Conservation (phyloP, 2,329 filamentous ascomycete genomes). For the Juglanconis oblonga region DNA sequence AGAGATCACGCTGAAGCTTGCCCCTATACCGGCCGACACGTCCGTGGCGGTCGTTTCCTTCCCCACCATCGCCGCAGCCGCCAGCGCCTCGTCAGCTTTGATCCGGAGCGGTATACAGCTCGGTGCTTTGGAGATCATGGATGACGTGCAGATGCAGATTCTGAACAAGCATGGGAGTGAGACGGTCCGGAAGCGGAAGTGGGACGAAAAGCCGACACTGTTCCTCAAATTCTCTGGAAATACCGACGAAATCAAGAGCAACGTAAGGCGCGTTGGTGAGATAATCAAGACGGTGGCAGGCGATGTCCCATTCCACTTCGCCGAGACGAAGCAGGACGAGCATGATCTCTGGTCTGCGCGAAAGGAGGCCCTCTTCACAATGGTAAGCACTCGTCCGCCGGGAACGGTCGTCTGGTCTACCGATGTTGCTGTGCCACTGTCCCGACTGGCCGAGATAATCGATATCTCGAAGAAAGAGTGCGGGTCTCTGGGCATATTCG, state of each 20-base stretch:
- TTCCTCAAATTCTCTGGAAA: conserved; percentile 77
- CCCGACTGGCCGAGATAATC: conserved; percentile 68
- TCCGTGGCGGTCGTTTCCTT: conserved; percentile 65
- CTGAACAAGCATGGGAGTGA: conserved; percentile 62
- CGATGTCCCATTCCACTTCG: conserved; percentile 63
- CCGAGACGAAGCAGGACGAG: conserved; percentile 61
- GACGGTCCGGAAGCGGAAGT: conserved; percentile 51
- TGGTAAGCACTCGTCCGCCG: conserved; percentile 61
- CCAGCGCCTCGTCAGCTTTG: conserved; percentile 60
- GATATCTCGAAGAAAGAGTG: conserved; percentile 62
- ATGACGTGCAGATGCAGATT: conserved; percentile 64
- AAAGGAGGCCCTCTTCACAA: conserved; percentile 72
- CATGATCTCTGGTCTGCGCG: conserved; percentile 71
- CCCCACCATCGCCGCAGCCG: conserved; percentile 57
- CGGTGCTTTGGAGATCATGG: conserved; percentile 63
- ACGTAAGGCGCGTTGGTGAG: conserved; percentile 57
- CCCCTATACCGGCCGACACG: conserved; percentile 60
- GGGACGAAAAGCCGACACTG: conserved; percentile 68
- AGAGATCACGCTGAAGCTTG: conserved; percentile 66
- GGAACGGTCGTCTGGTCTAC: conserved; percentile 72
- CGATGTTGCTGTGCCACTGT: conserved; percentile 77
- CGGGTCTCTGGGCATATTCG: conserved; percentile 52
- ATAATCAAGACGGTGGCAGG: conserved; percentile 57
- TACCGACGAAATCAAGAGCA: conserved; percentile 58
- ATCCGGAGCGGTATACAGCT: conserved; percentile 64